Base-by-base conservation (phyloP, 495 filamentous ascomycete genomes). In the Hypomontagnella submonticulosa region DNA sequence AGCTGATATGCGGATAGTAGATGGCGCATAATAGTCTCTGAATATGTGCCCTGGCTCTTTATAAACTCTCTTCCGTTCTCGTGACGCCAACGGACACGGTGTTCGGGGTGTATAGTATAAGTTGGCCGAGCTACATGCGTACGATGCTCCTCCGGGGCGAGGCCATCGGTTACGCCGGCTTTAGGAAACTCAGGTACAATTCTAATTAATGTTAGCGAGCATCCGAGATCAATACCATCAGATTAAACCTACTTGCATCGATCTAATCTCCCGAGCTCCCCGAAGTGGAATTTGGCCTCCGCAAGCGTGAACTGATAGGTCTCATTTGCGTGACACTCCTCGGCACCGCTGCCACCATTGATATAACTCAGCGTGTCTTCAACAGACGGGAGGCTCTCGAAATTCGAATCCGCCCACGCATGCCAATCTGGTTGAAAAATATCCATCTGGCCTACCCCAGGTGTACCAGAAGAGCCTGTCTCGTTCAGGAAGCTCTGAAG, bases 1-100 rank as follows among this genome's bases (percentile, higher is more conserved):
- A 30, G n/a, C 12, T 20, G 3, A 46, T 74, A 71, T 11, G 30
- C 20, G 1, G 15, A 16, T 11, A 67, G 6, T 12, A 71, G 48
- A 50, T 65, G 48, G 3, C 50, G 46, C 16, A 67, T 4, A 16
- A 64, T 60, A 7, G 19, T 12, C 8, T 64, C 15, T 27, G 36
- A 8, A 16, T 62, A 69, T 3, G 32, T 18, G 4, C 4, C 4
- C 18, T 57, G 55, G 3, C 11, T 6, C 5, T 7, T 1, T 2
- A 7, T 0, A 34, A 67, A 70, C 9, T 32, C 38, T 0, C 15
- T 0, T n/a, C 10, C 0, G 19, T 49, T 27, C 12, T 7, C 2
- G 38, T 71, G 58, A 13, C 71, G 71, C 71, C 71, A 73, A 11
- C 11, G 18, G 13, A 73, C 47, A 42, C 69, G 71, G 20, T 73